Conservation (phyloP, 805 yeast species). For the Groenewaldozyma salmanticensis region DNA sequence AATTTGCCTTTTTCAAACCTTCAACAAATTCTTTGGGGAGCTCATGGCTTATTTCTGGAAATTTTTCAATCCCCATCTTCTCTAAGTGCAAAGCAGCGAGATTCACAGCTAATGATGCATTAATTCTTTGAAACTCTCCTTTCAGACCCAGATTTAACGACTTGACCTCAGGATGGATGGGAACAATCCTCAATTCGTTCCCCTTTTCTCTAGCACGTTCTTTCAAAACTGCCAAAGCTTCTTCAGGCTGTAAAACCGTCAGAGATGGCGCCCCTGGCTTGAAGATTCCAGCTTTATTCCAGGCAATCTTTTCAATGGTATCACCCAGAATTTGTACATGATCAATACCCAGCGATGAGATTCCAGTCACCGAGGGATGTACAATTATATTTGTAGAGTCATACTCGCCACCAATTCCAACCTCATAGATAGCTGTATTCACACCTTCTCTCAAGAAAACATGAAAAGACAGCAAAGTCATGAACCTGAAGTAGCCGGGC, state of each 20-base stretch:
- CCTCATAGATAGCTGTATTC: conserved; percentile 92
- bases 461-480: conserved; percentile 86
- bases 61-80: conserved; percentile 31
- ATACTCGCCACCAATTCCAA: conserved; percentile 96
- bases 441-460: conserved; percentile 80
- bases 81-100: conserved; percentile 54
- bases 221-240: conserved; percentile 38
- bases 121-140: conserved; percentile 75
- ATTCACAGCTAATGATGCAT: conserved; percentile 81
- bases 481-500: conserved; percentile 88
- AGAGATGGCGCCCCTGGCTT: conserved; percentile 60
- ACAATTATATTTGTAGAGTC: conserved; percentile 90
- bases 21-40: conserved; percentile 19
- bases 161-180: conserved; percentile 31
- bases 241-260: conserved; percentile 52
- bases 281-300: conserved; percentile 95
- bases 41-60: conserved; percentile 6
- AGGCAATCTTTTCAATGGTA: conserved; percentile 81
- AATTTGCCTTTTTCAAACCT: conserved; percentile 60
- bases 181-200: conserved; percentile 41
- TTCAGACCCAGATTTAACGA: conserved; percentile 27
- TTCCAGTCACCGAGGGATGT: conserved; percentile 76
- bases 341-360: conserved; percentile 82
- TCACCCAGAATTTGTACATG: conserved; percentile 81
- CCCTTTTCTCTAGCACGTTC: conserved; percentile 63